phyloP scores from a whole-genome alignment of 495 filamentous ascomycete genomes.

The Penicillium cataractarum region DNA sequence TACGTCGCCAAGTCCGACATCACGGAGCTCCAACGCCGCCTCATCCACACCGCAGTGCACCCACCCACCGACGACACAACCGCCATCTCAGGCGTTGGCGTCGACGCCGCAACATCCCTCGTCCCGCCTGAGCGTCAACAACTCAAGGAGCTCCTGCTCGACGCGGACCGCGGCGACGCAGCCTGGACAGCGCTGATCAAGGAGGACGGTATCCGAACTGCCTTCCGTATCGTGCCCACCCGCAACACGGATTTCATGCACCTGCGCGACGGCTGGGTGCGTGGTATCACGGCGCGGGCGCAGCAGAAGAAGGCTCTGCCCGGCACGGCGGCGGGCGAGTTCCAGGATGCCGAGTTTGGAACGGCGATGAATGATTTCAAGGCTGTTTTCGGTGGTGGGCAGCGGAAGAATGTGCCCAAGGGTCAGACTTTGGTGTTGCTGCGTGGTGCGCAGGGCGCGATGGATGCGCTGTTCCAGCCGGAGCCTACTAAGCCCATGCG shows the following conservation, averaged over 20 bases:
- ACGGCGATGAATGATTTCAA: slow-evolving; percentile 74
- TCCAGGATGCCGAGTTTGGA: slow-evolving; percentile 72
- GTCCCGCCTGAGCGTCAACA: slow-evolving; percentile 76
- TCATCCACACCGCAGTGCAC: slow-evolving; percentile 51
- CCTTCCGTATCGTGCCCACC: slow-evolving; percentile 79
- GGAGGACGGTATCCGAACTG: slow-evolving; percentile 64
- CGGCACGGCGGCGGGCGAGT: slow-evolving; percentile 39
- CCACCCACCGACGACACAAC: slow-evolving; percentile 46
- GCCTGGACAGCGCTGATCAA: slow-evolving; percentile 75
- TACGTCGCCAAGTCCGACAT: slow-evolving; percentile 86
- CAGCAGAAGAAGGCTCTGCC: slow-evolving; percentile 40
- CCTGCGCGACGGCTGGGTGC: slow-evolving; percentile 86
- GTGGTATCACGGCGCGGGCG: slow-evolving; percentile 75
- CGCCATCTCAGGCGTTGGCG: slow-evolving; percentile 53
- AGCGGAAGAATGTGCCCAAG: slow-evolving; percentile 69
- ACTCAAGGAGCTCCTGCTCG: slow-evolving; percentile 67
- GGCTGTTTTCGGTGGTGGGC: slow-evolving; percentile 70
- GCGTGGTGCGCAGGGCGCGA: slow-evolving; percentile 63
- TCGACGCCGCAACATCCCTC: slow-evolving; percentile 73
- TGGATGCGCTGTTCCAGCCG: slow-evolving; percentile 71
- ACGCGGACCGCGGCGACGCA: slow-evolving; percentile 65
- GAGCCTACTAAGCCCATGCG: slow-evolving; percentile 42
- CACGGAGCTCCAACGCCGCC: slow-evolving; percentile 54
- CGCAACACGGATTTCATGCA: slow-evolving; percentile 92
- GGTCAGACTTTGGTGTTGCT: slow-evolving; percentile 72